Conservation (phyloP, 768 basidiomycete genomes). For the Wakefieldia striispora region DNA sequence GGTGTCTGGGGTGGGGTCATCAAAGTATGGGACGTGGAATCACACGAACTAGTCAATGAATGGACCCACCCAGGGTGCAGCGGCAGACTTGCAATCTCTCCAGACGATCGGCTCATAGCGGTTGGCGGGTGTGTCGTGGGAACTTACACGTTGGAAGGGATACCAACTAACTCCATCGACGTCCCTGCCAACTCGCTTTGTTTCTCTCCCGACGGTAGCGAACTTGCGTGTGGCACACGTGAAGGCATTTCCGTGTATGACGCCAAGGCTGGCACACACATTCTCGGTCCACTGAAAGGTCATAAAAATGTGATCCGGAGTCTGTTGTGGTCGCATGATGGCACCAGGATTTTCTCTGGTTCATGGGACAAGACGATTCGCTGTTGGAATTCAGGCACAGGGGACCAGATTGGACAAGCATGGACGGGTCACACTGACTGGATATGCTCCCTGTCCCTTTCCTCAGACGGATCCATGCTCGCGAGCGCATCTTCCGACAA, state of each 20-base stretch:
- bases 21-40: neutral
- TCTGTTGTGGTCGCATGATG: slow-evolving; percentile 14
- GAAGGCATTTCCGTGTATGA: too few species aligned
- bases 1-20: neutral
- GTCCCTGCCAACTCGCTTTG: too few species aligned
- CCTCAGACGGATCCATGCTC: neutral
- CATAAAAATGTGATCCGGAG: neutral
- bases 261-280: too few species aligned
- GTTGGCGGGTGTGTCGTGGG: neutral
- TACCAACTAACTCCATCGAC: too few species aligned
- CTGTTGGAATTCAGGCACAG: slow-evolving; percentile 6
- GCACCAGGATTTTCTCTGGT: slow-evolving; percentile 6
- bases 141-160: neutral
- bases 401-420: neutral
- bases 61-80: neutral
- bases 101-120: slow-evolving; percentile 1
- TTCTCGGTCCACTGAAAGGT: neutral
- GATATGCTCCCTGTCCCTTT: neutral
- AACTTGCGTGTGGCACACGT: too few species aligned
- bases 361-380: neutral
- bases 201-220: too few species aligned
- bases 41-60: neutral
- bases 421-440: slow-evolving; percentile 14
- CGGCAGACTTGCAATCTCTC: neutral
- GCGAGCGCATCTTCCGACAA: neutral